Evolutionary conservation across 2,329 filamentous ascomycete species (phyloP), one percentile per base, ranked within the genome.

Genomic region (Ophiostoma fasciatum): DNA sequence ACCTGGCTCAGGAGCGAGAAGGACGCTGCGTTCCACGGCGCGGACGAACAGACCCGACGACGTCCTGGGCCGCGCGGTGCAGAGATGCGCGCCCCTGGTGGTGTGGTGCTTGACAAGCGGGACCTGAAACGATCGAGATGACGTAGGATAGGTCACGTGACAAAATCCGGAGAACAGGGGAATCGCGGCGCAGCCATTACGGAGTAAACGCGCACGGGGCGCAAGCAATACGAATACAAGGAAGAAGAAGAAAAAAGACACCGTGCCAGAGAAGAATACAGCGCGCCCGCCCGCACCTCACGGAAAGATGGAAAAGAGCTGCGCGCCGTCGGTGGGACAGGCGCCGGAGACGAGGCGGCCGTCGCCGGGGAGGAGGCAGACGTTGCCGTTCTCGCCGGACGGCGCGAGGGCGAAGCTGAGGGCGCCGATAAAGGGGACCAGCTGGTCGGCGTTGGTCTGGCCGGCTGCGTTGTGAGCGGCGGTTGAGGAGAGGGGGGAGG

Each of bases 191-290:
- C n/a, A n/a, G n/a, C n/a, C n/a, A n/a, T n/a, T n/a, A n/a, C n/a
- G n/a, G n/a, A n/a, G n/a, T n/a, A n/a, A n/a, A n/a, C n/a, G n/a
- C n/a, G n/a, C n/a, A n/a, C n/a, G n/a, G n/a, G n/a, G n/a, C n/a
- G n/a, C n/a, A n/a, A n/a, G 25, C 21, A 23, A 38, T 55, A 50
- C 48, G 13, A 31, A 7, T 8, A 15, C 8, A 31, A 25, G 8
- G 35, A 31, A 14, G 11, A 9, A 28, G 7, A 21, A 23, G 3
- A 17, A 7, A 9, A 39, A 83, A 63, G 67, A 93, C 85, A 44
- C 87, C 87, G 55, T 93, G 90, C 58, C 93, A 87, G 7, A 25
- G 4, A 13, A 25, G n/a, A n/a, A n/a, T n/a, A n/a, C n/a, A n/a
- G n/a, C n/a, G n/a, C n/a, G n/a, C n/a, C n/a, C n/a, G n/a, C n/a